A percentile compares a stretch with the other conserved stretches of the same genome.
phyloP scores from a whole-genome alignment of 2,329 filamentous ascomycete genomes.

The Raffaelea deltoideospora region DNA sequence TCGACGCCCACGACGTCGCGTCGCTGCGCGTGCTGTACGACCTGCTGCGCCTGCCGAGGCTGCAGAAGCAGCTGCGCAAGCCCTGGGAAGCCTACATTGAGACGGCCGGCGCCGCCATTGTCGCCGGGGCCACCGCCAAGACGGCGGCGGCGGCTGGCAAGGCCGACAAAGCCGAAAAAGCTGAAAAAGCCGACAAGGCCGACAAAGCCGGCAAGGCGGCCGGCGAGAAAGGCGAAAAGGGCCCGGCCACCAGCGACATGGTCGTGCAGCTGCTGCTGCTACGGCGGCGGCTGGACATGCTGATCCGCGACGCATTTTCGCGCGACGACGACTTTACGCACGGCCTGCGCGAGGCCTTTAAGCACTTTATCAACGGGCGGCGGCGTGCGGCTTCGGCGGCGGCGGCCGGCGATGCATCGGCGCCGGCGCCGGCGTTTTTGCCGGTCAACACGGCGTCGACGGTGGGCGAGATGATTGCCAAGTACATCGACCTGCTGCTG shows the following conservation, averaged over 20 bases:
- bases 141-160: too few relatives aligned
- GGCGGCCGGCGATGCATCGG: constrained; percentile 69
- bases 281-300: constrained; percentile 62
- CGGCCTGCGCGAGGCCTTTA: constrained; percentile 71
- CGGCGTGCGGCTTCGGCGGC: constrained; percentile 56
- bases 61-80: constrained; percentile 53
- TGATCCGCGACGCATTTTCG: constrained; percentile 63
- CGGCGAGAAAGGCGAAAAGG: constrained; percentile 67
- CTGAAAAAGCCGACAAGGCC: not conserved
- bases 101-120: constrained; percentile 57
- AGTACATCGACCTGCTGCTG: constrained; percentile 82
- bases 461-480: constrained; percentile 96
- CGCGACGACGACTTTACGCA: constrained; percentile 65
- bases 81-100: constrained; percentile 73
- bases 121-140: constrained; percentile 35
- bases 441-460: too few relatives aligned
- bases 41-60: constrained; percentile 55
- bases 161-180: too few relatives aligned
- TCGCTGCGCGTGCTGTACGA: constrained; percentile 66
- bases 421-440: too few relatives aligned
- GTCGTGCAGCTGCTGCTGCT: constrained; percentile 67
- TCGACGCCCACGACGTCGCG: constrained; percentile 53
- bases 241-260: constrained; percentile 69
- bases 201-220: constrained; percentile 64
- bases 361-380: constrained; percentile 75